Conservation (phyloP, 176 grass and related monocot genomes). For the Tillandsia fasciculata region DNA sequence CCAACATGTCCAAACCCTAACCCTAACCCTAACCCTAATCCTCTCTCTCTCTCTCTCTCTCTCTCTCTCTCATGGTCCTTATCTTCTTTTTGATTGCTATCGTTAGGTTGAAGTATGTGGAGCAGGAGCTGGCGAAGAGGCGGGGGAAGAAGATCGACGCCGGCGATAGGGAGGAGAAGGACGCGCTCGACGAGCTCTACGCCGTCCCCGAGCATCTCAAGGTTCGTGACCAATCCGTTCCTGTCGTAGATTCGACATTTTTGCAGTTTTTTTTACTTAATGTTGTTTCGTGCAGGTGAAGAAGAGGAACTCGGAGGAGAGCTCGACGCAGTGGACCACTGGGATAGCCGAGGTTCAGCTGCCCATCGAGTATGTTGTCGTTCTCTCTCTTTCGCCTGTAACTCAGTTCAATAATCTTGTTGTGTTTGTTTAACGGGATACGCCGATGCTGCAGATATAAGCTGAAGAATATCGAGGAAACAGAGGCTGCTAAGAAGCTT, state of each 20-base stretch:
- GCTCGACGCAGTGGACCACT: slow-evolving; percentile 95
- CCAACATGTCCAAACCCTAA: slow-evolving; percentile 54
- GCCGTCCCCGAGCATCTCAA: slow-evolving; percentile 81
- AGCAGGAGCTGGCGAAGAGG: slow-evolving; percentile 70
- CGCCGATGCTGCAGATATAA: slow-evolving; percentile 53
- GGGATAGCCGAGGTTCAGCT: slow-evolving; percentile 85
- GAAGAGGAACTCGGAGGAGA: slow-evolving; percentile 92
- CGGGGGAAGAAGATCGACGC: slow-evolving; percentile 65
- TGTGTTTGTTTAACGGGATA: background rate
- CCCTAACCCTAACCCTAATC: no score
- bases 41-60: background rate
- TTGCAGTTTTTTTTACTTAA: background rate
- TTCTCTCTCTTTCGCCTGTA: slow-evolving; percentile 3
- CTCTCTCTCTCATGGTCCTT: background rate
- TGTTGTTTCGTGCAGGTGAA: slow-evolving; percentile 52
- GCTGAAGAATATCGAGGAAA: slow-evolving; percentile 95
- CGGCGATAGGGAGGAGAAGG: slow-evolving; percentile 58
- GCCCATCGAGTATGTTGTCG: slow-evolving; percentile 54
- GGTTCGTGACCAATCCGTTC: slow-evolving; percentile 15
- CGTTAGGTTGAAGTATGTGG: slow-evolving; percentile 89
- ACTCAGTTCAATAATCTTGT: background rate
- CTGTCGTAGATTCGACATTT: background rate
- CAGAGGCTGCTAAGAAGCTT: slow-evolving; percentile 86
- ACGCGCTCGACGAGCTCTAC: slow-evolving; percentile 72
- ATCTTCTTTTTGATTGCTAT: slow-evolving; percentile 3